Evolutionary conservation across 768 basidiomycete species (phyloP).

Genomic region (Phylloporus sp.): DNA sequence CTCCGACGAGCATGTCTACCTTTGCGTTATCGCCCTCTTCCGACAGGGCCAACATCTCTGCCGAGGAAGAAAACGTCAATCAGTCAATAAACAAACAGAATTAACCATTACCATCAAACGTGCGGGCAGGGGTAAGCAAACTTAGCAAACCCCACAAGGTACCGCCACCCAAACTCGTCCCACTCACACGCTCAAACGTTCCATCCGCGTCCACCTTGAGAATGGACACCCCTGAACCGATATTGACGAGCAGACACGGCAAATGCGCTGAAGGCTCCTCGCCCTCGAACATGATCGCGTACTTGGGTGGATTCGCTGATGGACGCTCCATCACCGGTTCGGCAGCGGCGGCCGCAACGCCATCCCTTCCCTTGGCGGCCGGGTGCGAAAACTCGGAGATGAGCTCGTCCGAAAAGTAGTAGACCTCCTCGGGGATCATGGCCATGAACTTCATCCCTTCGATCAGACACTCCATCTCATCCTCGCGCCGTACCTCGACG

Average conservation of each 20-base stretch:
- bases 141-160: constrained; percentile 96
- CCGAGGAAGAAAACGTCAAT: constrained; percentile 6
- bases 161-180: constrained; percentile 95
- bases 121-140: constrained; percentile 89
- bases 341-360: constrained; percentile 9
- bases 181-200: constrained; percentile 92
- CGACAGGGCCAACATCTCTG: constrained; percentile 95
- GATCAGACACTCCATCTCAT: constrained; percentile 99
- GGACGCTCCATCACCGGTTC: constrained; percentile 64
- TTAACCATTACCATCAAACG: constrained; percentile 78
- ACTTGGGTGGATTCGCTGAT: constrained; percentile 86
- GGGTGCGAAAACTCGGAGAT: constrained; percentile 62
- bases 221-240: constrained; percentile 95
- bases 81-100: not conserved
- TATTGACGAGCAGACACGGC: constrained; percentile 96
- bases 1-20: constrained; percentile 98
- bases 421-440: constrained; percentile 94
- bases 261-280: constrained; percentile 79
- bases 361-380: constrained; percentile 3
- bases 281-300: constrained; percentile 82
- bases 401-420: constrained; percentile 97
- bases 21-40: constrained; percentile 90
- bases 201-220: constrained; percentile 97
- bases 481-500: constrained; percentile 86
- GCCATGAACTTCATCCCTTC: constrained; percentile 95